Conservation (phyloP, 495 filamentous ascomycete species). For the Lineolata rhizophorae region DNA sequence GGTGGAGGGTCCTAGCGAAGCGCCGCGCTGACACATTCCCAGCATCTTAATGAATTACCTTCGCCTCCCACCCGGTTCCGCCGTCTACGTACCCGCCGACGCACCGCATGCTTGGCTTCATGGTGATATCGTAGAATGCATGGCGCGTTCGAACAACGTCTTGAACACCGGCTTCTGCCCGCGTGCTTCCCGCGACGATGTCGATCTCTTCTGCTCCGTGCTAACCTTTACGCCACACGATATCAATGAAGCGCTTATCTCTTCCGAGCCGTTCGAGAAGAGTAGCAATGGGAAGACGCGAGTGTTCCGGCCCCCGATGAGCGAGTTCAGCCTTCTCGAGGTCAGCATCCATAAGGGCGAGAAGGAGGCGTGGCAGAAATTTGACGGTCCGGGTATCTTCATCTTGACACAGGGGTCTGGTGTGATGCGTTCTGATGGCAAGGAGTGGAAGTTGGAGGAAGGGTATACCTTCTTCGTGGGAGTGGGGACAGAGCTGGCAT, state of each 20-base stretch:
- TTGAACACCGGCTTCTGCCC: slow-evolving; percentile 59
- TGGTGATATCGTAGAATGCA: slow-evolving; percentile 69
- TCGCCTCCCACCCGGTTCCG: slow-evolving; percentile 37
- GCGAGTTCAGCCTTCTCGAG: slow-evolving; percentile 21
- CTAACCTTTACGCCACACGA: slow-evolving; percentile 40
- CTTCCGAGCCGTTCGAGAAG: slow-evolving; percentile 24
- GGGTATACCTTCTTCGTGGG: slow-evolving; percentile 52
- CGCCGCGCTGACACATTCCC: too few species aligned
- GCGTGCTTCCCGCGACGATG: slow-evolving; percentile 32
- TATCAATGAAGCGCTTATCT: slow-evolving; percentile 28
- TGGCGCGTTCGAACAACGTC: slow-evolving; percentile 66
- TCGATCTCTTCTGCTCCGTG: slow-evolving; percentile 36
- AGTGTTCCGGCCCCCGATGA: slow-evolving; percentile 43
- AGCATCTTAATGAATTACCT: slow-evolving; percentile 80
- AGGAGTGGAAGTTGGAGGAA: slow-evolving; percentile 31
- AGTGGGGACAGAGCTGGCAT: slow-evolving; percentile 29
- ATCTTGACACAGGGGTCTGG: slow-evolving; percentile 42
- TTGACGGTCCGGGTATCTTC: slow-evolving; percentile 42
- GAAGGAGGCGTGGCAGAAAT: slow-evolving; percentile 30
- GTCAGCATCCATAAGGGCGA: slow-evolving; percentile 21
- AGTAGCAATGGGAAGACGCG: slow-evolving; percentile 35
- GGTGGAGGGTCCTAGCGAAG: too few species aligned
- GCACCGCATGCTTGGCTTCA: slow-evolving; percentile 59
- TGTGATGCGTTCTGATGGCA: slow-evolving; percentile 30
- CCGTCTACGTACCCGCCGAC: slow-evolving; percentile 55